A percentile compares a stretch with the other conserved stretches of the same genome.
These are phyloP conservation scores for Mucor saturninus DNA, from an alignment of 371 early-diverging fungal species.

Conservation along the genomic window DNA sequence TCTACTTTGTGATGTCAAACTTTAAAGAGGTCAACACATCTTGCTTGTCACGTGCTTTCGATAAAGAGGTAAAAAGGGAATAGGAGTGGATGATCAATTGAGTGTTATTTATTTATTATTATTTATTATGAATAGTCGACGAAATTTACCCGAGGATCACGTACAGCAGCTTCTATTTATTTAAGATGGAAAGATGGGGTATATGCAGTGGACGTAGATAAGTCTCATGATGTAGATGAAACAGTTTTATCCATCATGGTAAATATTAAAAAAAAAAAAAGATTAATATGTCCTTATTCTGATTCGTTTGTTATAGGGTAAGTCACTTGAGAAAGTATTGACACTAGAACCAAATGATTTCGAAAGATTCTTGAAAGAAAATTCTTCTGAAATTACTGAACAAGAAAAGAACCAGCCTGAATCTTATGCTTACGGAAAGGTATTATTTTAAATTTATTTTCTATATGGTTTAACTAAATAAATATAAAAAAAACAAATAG, in stretches of 20 bases:
- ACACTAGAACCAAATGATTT: constrained; percentile 72
- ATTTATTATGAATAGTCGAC: constrained; percentile 39
- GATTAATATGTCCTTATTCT: not conserved
- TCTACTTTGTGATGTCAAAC: constrained; percentile 78
- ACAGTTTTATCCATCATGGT: constrained; percentile 69
- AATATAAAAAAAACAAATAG: constrained; percentile 11
- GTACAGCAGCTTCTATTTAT: constrained; percentile 66
- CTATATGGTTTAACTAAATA: constrained; percentile 1
- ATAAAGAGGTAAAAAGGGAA: constrained; percentile 46
- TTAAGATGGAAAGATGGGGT: constrained; percentile 72
- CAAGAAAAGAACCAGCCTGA: constrained; percentile 54
- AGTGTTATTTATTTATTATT: not conserved
- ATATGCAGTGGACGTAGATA: constrained; percentile 87
- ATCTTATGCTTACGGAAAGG: constrained; percentile 56
- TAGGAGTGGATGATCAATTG: not conserved
- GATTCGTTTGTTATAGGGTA: constrained; percentile 44
- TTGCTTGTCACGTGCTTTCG: constrained; percentile 66
- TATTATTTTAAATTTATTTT: constrained; percentile 16
- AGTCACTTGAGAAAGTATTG: constrained; percentile 80
- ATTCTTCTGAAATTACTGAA: constrained; percentile 41
- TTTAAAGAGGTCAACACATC: constrained; percentile 67
- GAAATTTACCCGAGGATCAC: constrained; percentile 62
- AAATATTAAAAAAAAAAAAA: constrained; percentile 14
- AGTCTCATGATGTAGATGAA: constrained; percentile 69
- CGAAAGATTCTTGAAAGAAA: constrained; percentile 64